A percentile compares a stretch with the other conserved stretches of the same genome.
Evolutionary conservation across 108 stramenopile genomes (phyloP).

Genomic region (Fragilariopsis cylindrus): DNA sequence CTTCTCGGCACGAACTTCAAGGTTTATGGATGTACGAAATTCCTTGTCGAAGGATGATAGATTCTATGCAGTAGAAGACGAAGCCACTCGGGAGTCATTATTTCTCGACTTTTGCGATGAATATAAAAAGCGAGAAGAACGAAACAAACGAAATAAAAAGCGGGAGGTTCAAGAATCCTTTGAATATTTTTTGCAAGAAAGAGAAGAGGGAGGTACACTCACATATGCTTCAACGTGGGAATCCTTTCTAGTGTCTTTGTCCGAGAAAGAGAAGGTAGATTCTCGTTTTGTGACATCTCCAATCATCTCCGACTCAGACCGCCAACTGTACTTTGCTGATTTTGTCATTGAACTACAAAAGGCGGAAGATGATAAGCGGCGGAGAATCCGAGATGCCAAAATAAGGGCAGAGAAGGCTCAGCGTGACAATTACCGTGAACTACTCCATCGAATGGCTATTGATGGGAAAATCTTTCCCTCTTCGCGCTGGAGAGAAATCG

Average conservation of each 20-base stretch:
- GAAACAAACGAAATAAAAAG: constrained; percentile 64
- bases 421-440: constrained; percentile 60
- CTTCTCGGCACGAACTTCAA: constrained; percentile 45
- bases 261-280: constrained; percentile 49
- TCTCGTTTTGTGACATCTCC: constrained; percentile 53
- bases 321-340: constrained; percentile 78
- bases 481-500: constrained; percentile 59
- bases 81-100: constrained; percentile 59
- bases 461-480: constrained; percentile 57
- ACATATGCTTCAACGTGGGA: constrained; percentile 77
- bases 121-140: constrained; percentile 71
- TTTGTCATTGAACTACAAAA: constrained; percentile 73
- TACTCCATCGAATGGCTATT: constrained; percentile 46
- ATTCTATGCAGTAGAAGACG: constrained; percentile 78
- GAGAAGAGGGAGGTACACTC: constrained; percentile 66
- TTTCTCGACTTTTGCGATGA: constrained; percentile 85
- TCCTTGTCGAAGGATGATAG: constrained; percentile 75
- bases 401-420: constrained; percentile 78
- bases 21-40: constrained; percentile 60
- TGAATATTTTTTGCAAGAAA: constrained; percentile 55
- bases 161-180: constrained; percentile 63
- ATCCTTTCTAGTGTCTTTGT: constrained; percentile 55
- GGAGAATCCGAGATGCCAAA: constrained; percentile 73
- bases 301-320: constrained; percentile 60
- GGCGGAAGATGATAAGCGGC: constrained; percentile 77